Base-by-base conservation (phyloP, 2,329 filamentous ascomycete genomes). In the Thyridium curvatum region DNA sequence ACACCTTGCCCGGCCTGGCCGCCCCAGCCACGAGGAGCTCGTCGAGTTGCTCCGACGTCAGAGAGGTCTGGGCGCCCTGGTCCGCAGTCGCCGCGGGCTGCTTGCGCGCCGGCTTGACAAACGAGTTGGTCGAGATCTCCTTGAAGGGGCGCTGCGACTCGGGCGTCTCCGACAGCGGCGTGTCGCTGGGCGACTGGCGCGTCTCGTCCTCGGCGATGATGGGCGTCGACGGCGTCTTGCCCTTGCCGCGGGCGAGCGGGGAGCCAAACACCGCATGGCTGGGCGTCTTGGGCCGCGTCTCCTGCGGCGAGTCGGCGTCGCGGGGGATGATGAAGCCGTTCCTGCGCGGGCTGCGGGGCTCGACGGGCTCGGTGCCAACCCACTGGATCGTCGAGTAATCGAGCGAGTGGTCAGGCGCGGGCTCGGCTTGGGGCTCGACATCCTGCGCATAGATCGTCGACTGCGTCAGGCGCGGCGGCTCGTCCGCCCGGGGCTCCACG, bases 11-110 rank as follows among this genome's bases (percentile, higher is more conserved):
- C 18, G 52, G 41, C 17, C 52, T 52, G n/a, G n/a, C n/a, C 30
- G 44, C 43, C 49, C 77, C 79, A 39, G 72, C 69, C 47, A 74
- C 73, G 40, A 94, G 63, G 52, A 95, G 71, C 40, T 79, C 74
- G 49, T 95, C 89, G 46, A 95, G 87, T 40, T 84, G 81, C 36
- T 84, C 77, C 0, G 86, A 77, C n/a, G 88, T 94, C 21, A 96
- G 69, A 30, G 83, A 72, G 17, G 90, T 96, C 62, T 96, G 91
- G 12, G 85, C 84, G 38, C 82, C 77, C 48, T 84, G 82, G 51
- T 94, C 87, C 15, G 71, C 65, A 44, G 72, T 83, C 39, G 64
- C 59, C 31, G 64, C 45, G 16, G 55, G 38, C 16, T 46, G 51
- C 51, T 67, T 72, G 41, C 65, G 68, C 7, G 47, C 35, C 17